Base-by-base conservation (phyloP, 305 asterid species). In the Ruellia speciosa region DNA sequence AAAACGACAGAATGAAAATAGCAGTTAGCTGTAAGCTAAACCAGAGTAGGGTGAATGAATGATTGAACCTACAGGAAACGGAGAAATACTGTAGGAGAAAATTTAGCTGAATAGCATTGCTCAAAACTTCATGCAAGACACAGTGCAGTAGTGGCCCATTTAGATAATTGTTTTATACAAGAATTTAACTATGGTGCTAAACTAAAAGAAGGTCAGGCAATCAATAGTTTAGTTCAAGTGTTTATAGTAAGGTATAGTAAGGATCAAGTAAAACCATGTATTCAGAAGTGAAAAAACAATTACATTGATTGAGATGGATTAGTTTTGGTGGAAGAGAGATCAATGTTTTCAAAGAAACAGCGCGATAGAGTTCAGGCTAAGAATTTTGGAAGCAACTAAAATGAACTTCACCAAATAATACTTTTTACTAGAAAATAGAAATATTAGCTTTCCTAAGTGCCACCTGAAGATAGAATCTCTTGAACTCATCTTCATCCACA, bases 381-480 rank as follows among this genome's bases (percentile, higher is more conserved):
- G 31, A 24, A 24, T 24, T 24, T 24, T 24, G 31, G 31, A 59
- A 17, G 56, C 59, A 70, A 50, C 63, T 66, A 71, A 55, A 51
- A 57, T 49, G 51, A 56, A 14, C 18, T 54, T 56, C 39, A 6
- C 1, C 12, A 17, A 54, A 16, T 58, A 66, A 69, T 10, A 64
- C 62, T 20, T 70, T 58, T 67, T 51, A 51, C 54, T 31, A 51
- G 65, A 63, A 33, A 51, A 52, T 31, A 51, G 65, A 63, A 33
- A 60, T 49, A 58, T 52, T 18, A 33, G n/a, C 24, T 52, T 63
- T 50, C 51, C 28, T 49, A 64, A 71, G 49, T 28, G 64, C 66
- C 74, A 90, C 97, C 97, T 90, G 98, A 68, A 90, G 93, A 81
- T 92, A 92, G 82, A 92, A 92, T 72, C 95, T 86, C 83, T 92